Conservation (phyloP, 192 early-diverging fungal species). For the Coemansia sp. region DNA sequence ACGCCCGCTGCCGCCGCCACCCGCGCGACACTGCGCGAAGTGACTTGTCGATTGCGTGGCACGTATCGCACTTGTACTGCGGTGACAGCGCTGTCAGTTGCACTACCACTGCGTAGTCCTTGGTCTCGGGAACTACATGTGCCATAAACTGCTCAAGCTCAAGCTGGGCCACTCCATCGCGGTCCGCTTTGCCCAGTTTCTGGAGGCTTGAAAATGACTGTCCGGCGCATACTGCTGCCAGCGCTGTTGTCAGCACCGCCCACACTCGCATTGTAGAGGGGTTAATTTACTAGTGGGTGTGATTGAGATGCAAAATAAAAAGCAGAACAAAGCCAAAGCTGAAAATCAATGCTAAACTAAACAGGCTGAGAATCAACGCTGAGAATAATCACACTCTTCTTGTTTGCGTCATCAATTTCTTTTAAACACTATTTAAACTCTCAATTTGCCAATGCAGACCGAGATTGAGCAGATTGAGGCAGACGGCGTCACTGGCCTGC, state of each 20-base stretch:
- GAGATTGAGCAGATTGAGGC: slow-evolving; percentile 37
- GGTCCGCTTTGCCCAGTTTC: slow-evolving; percentile 18
- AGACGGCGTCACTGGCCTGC: slow-evolving; percentile 36
- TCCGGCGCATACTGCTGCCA: slow-evolving; percentile 3
- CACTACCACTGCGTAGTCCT: slow-evolving; percentile 48
- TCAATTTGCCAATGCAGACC: too few relatives aligned
- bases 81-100: slow-evolving; percentile 49
- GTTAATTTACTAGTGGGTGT: not conserved
- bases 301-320: slow-evolving; percentile 5
- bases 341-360: not conserved
- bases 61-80: slow-evolving; percentile 48
- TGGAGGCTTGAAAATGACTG: slow-evolving; percentile 31
- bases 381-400: too few relatives aligned
- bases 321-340: not conserved
- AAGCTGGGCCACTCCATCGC: slow-evolving; percentile 31
- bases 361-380: too few relatives aligned
- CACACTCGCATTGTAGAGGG: slow-evolving; percentile 18
- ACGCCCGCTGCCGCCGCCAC: slow-evolving; percentile 26
- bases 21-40: slow-evolving; percentile 45
- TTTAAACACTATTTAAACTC: too few relatives aligned
- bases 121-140: slow-evolving; percentile 39
- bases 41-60: slow-evolving; percentile 27
- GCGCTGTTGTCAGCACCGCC: slow-evolving; percentile 11
- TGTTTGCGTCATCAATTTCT: too few relatives aligned
- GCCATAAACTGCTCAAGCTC: slow-evolving; percentile 31